phyloP scores from a whole-genome alignment of 1,284 basidiomycete genomes.

The Omphalotus olearius region DNA sequence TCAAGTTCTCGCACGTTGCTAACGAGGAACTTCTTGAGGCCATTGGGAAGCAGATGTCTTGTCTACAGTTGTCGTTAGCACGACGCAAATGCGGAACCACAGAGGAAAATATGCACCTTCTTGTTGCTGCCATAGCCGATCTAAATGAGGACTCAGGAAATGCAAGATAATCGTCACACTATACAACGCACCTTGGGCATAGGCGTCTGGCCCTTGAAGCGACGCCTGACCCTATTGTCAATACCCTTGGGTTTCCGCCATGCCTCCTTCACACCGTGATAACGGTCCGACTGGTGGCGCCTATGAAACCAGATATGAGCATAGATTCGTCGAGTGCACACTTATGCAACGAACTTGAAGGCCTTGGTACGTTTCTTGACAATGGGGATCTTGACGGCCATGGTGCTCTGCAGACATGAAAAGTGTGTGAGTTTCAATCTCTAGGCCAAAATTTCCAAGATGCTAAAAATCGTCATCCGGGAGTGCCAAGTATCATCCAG shows the following conservation, averaged over 20 bases:
- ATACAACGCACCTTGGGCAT: conserved; percentile 81
- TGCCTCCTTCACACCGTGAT: conserved; percentile 91
- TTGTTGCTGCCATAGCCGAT: conserved; percentile 87
- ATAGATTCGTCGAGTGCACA: conserved; percentile 5
- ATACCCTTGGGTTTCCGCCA: conserved; percentile 99
- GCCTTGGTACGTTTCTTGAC: conserved; percentile 95
- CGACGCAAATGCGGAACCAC: no score
- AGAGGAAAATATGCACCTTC: conserved; percentile 41
- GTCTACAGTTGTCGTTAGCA: conserved; percentile 41
- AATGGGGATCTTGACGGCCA: conserved; percentile 86
- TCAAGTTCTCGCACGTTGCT: conserved; percentile 91
- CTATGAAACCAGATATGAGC: conserved; percentile 36
- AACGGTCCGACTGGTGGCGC: conserved; percentile 97
- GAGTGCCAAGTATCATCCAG: conserved; percentile 27
- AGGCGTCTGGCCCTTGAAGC: conserved; percentile 92
- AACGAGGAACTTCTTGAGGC: conserved; percentile 92
- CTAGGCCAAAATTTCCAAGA: background rate
- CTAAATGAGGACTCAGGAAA: conserved; percentile 25
- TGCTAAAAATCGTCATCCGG: conserved; percentile 24
- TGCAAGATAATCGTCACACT: background rate
- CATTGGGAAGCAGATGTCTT: conserved; percentile 91
- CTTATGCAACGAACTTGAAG: conserved; percentile 72
- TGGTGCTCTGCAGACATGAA: conserved; percentile 41
- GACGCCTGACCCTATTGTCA: conserved; percentile 91
- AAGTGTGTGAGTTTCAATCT: conserved; percentile 4